These are phyloP conservation scores for Saccharomycodes ludwigii DNA, from an alignment of 805 yeast species.

Conservation along the genomic window DNA sequence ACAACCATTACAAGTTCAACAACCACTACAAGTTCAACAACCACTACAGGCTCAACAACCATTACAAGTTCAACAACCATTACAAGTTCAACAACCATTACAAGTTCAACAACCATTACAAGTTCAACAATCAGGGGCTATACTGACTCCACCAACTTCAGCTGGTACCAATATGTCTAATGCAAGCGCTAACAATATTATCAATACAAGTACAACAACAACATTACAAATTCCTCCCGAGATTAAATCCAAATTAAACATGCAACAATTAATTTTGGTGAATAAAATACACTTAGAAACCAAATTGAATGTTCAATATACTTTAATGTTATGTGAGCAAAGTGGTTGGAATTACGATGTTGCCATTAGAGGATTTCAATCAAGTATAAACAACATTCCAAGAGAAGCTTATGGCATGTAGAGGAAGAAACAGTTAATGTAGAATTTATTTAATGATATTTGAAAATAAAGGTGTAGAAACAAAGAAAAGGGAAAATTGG, in stretches of 20 bases:
- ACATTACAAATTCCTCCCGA: constrained; percentile 43
- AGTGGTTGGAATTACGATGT: constrained; percentile 70
- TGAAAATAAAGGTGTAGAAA: no score
- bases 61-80: no score
- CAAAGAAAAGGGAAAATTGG: no score
- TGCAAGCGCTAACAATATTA: not conserved
- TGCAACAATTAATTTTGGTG: constrained; percentile 51
- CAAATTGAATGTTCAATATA: constrained; percentile 64
- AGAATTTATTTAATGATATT: no score
- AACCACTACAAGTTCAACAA: constrained; percentile 3
- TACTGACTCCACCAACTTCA: constrained; percentile 2
- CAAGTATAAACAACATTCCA: constrained; percentile 49
- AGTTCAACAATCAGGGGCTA: no score
- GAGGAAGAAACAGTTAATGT: no score
- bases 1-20: constrained; percentile 5
- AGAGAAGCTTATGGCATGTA: constrained; percentile 43
- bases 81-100: no score
- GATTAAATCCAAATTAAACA: constrained; percentile 33
- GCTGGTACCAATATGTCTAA: constrained; percentile 2
- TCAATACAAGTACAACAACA: constrained; percentile 3
- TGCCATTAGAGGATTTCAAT: constrained; percentile 60
- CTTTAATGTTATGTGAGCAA: constrained; percentile 75
- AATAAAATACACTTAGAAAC: constrained; percentile 60
- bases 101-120: no score
- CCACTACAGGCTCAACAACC: constrained; percentile 10